A percentile compares a stretch with the other conserved stretches of the same genome.
These are phyloP conservation scores for Trichosporon coremiiforme DNA, from an alignment of 1,284 basidiomycete genomes.

Conservation along the genomic window DNA sequence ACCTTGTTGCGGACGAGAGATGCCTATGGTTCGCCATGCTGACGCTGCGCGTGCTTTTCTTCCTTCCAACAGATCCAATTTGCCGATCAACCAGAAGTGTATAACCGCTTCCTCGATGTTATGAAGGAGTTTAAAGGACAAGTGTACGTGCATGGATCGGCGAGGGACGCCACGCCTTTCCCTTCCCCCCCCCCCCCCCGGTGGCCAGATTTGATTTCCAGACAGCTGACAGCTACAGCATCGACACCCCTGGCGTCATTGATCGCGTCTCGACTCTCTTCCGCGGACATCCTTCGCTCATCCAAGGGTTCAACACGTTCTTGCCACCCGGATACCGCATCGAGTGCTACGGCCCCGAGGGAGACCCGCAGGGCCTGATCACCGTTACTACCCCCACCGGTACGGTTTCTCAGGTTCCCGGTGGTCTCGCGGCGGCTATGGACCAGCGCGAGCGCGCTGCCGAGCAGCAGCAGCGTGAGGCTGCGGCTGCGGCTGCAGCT, in stretches of 20 bases:
- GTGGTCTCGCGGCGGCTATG: constrained; percentile 51
- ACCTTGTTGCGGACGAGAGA: not conserved
- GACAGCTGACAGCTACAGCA: constrained; percentile 61
- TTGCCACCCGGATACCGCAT: constrained; percentile 95
- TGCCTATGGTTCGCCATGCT: constrained; percentile 1
- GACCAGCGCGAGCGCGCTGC: constrained; percentile 39
- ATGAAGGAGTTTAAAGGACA: constrained; percentile 99
- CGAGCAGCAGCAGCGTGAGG: constrained; percentile 24
- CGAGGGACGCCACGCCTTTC: not conserved
- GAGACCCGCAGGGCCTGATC: constrained; percentile 75
- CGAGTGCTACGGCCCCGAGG: constrained; percentile 64
- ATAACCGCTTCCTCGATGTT: constrained; percentile 96
- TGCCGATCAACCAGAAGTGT: constrained; percentile 87
- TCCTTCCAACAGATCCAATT: constrained; percentile 66
- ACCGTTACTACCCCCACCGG: constrained; percentile 93
- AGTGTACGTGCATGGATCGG: constrained; percentile 64
- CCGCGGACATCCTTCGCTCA: constrained; percentile 87
- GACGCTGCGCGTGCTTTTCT: constrained; percentile 16
- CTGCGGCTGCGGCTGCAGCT: constrained; percentile 23
- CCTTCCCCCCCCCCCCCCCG: not conserved
- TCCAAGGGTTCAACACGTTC: constrained; percentile 99
- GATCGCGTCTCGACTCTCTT: constrained; percentile 94
- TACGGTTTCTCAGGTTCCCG: constrained; percentile 66
- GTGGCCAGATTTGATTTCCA: constrained; percentile 15
- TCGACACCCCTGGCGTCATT: constrained; percentile 98